Evolutionary conservation across 73 alveolate species (phyloP).

Genomic region (Paramecium bursaria): DNA sequence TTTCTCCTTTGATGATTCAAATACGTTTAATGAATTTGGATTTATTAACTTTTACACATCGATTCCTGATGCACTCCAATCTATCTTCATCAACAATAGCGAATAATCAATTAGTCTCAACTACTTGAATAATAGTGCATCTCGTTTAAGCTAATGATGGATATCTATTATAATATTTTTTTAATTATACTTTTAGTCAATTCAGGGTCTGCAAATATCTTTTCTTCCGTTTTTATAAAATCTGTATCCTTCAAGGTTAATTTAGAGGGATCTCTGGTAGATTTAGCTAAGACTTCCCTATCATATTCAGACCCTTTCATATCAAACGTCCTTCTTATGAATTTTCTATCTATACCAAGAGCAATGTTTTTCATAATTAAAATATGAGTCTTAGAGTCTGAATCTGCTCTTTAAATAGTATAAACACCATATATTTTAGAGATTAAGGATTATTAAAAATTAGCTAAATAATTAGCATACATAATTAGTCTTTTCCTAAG

Average conservation of each 20-base stretch:
- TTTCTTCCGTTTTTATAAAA: slow-evolving; percentile 73
- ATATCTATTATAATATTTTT: neutral
- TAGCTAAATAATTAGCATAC: slow-evolving; percentile 79
- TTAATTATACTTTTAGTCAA: slow-evolving; percentile 21
- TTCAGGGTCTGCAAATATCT: slow-evolving; percentile 43
- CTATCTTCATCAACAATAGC: slow-evolving; percentile 63
- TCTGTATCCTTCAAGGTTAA: slow-evolving; percentile 90
- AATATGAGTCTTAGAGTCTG: slow-evolving; percentile 81
- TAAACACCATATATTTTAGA: slow-evolving; percentile 93
- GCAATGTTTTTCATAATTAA: slow-evolving; percentile 91
- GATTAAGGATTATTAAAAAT: slow-evolving; percentile 78
- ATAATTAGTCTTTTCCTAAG: slow-evolving; percentile 75
- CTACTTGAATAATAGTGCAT: slow-evolving; percentile 68
- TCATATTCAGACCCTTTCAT: slow-evolving; percentile 91
- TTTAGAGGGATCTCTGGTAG: slow-evolving; percentile 79
- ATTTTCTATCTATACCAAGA: slow-evolving; percentile 79
- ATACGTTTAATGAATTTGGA: slow-evolving; percentile 23
- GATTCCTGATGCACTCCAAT: slow-evolving; percentile 46
- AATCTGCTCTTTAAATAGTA: slow-evolving; percentile 88
- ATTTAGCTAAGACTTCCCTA: slow-evolving; percentile 78
- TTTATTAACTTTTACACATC: neutral
- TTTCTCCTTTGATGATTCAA: slow-evolving; percentile 55
- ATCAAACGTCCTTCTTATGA: slow-evolving; percentile 88
- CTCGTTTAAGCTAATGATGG: slow-evolving; percentile 69
- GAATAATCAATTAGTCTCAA: slow-evolving; percentile 82